Conservation (phyloP, 1,284 basidiomycete species). For the Tylopilus sp. region DNA sequence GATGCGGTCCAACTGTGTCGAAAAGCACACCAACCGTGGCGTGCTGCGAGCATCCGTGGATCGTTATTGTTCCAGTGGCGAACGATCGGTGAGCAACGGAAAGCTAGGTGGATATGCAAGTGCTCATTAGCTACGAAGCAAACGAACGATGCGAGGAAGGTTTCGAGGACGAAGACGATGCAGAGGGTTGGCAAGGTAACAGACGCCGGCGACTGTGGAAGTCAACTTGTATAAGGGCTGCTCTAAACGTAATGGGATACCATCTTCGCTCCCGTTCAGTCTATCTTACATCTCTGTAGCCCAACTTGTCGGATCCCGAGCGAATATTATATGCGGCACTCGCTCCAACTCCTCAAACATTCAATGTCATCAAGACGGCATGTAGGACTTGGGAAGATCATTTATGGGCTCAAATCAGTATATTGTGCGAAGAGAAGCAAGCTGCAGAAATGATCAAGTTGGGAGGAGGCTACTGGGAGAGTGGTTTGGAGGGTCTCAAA, state of each 20-base stretch:
- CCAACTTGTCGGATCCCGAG: slow-evolving; percentile 74
- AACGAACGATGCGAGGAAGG: slow-evolving; percentile 58
- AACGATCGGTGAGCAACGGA: slow-evolving; percentile 58
- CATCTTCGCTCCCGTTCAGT: slow-evolving; percentile 4
- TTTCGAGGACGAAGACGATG: slow-evolving; percentile 58
- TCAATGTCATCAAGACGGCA: slow-evolving; percentile 75
- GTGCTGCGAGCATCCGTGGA: slow-evolving; percentile 85
- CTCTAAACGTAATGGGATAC: slow-evolving; percentile 68
- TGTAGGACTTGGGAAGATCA: slow-evolving; percentile 94
- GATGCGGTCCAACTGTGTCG: slow-evolving; percentile 85
- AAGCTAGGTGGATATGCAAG: background rate
- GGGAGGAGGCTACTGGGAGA: slow-evolving; percentile 70
- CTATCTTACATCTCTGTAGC: slow-evolving; percentile 49
- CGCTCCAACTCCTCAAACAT: slow-evolving; percentile 78
- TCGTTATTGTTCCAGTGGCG: slow-evolving; percentile 78
- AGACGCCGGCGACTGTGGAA: slow-evolving; percentile 83
- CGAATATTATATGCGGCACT: slow-evolving; percentile 88
- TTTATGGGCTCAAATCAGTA: slow-evolving; percentile 89
- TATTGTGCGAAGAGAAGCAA: slow-evolving; percentile 84
- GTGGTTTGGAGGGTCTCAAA: slow-evolving; percentile 52
- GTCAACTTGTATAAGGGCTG: slow-evolving; percentile 77
- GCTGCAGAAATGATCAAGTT: slow-evolving; percentile 64
- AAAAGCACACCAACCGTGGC: slow-evolving; percentile 89
- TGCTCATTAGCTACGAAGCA: slow-evolving; percentile 45
- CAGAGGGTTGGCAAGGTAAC: slow-evolving; percentile 72